phyloP scores from a whole-genome alignment of 345 rosid genomes.

The Excoecaria agallocha region DNA sequence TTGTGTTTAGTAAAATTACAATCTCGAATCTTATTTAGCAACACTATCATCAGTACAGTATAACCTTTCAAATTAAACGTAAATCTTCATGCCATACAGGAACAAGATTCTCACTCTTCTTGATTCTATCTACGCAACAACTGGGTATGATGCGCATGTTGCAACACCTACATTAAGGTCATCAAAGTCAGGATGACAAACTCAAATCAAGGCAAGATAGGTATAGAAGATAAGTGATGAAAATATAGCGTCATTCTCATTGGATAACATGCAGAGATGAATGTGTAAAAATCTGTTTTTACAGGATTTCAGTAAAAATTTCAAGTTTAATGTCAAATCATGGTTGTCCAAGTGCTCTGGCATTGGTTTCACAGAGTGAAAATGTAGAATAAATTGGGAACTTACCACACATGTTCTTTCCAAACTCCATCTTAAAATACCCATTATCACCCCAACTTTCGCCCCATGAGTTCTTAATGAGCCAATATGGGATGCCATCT shows the following conservation, averaged over 20 bases:
- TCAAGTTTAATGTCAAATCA: neutral
- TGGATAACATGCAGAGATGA: neutral
- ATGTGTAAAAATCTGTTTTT: neutral
- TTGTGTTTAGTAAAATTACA: neutral
- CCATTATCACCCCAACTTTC: conserved; percentile 71
- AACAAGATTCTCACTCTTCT: conserved; percentile 1
- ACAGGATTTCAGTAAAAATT: neutral
- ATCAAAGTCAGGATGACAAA: conserved; percentile 6
- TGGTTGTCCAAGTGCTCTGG: neutral
- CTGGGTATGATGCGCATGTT: conserved; percentile 87
- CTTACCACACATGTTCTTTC: conserved; percentile 98
- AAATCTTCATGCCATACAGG: neutral
- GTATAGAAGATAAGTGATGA: neutral
- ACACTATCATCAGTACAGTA: neutral
- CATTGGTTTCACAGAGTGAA: neutral
- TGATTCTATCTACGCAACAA: conserved; percentile 45
- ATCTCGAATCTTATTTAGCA: conserved; percentile 1
- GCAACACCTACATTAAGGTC: conserved; percentile 65
- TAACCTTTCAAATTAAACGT: no score
- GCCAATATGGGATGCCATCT: conserved; percentile 77
- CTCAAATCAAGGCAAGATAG: neutral
- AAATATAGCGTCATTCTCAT: neutral
- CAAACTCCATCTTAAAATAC: conserved; percentile 93
- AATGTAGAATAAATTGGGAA: neutral
- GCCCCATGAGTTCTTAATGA: conserved; percentile 94